Evolutionary conservation across 441 rosid genomes (phyloP).

Genomic region (Raphanus hybrid): DNA sequence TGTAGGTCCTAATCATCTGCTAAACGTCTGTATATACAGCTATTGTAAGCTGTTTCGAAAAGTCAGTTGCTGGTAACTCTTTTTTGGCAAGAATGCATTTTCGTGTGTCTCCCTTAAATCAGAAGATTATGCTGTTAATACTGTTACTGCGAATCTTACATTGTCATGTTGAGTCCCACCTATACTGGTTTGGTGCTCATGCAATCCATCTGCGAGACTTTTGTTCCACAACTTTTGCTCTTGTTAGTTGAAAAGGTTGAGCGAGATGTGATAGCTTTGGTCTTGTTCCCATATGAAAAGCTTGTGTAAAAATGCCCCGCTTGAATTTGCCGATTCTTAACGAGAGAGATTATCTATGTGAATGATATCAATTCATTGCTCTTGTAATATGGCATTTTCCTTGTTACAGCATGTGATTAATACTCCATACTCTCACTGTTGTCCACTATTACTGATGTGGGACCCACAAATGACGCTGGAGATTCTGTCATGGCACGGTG

Average conservation of each 20-base stretch:
- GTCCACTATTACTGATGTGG: background rate
- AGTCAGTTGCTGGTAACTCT: conserved; percentile 1
- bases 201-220: conserved; percentile 11
- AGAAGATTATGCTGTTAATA: background rate
- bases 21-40: background rate
- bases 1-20: background rate
- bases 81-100: background rate
- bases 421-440: conserved; percentile 33
- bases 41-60: background rate
- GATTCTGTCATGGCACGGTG: conserved; percentile 87
- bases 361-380: conserved; percentile 15
- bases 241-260: conserved; percentile 4
- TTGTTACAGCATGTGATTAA: conserved; percentile 73
- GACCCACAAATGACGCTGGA: background rate
- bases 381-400: conserved; percentile 13
- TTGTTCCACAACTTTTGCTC: conserved; percentile 6
- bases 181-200: conserved; percentile 14
- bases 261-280: conserved; percentile 10
- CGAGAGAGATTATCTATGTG: conserved; percentile 10
- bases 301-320: background rate
- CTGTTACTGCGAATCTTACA: conserved; percentile 3
- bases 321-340: conserved; percentile 9
- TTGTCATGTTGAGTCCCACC: conserved; percentile 15
- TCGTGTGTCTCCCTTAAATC: background rate
- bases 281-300: background rate